Conservation (phyloP, 768 basidiomycete genomes). For the Mycena filopes region DNA sequence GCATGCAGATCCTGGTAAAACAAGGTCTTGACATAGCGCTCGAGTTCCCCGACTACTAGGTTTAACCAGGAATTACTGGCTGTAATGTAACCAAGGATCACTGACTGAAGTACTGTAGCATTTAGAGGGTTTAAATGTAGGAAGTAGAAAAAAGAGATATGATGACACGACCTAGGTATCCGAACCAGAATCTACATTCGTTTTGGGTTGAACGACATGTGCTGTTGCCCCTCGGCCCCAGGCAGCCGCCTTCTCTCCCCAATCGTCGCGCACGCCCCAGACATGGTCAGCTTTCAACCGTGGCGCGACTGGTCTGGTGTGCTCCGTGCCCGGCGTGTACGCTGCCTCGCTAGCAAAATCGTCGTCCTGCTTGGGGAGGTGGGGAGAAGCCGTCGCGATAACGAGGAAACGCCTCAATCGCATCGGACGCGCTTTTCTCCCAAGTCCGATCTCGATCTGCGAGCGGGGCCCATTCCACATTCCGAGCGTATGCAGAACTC, state of each 20-base stretch:
- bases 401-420: background rate
- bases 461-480: conserved; percentile 50
- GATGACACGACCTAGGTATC: background rate
- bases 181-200: background rate
- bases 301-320: conserved; percentile 43
- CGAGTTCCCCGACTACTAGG: background rate
- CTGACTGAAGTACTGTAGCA: too few species aligned
- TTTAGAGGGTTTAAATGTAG: too few species aligned
- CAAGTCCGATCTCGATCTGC: conserved; percentile 44
- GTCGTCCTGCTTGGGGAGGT: conserved; percentile 17
- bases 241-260: conserved; percentile 39
- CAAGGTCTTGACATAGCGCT: background rate
- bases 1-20: background rate
- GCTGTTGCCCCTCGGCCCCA: conserved; percentile 39
- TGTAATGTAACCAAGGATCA: too few species aligned
- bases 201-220: conserved; percentile 8
- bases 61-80: too few species aligned
- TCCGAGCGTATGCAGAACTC: conserved; percentile 45
- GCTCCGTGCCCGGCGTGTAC: conserved; percentile 10
- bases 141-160: too few species aligned
- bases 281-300: conserved; percentile 48
- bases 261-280: conserved; percentile 53
- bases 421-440: conserved; percentile 36
- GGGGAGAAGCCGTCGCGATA: background rate
- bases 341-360: conserved; percentile 41